Percentiles rank a stretch among this genome's conserved stretches.
Evolutionary conservation across 768 basidiomycete genomes (phyloP).

Genomic region (Porphyrellus cyaneotinctus): DNA sequence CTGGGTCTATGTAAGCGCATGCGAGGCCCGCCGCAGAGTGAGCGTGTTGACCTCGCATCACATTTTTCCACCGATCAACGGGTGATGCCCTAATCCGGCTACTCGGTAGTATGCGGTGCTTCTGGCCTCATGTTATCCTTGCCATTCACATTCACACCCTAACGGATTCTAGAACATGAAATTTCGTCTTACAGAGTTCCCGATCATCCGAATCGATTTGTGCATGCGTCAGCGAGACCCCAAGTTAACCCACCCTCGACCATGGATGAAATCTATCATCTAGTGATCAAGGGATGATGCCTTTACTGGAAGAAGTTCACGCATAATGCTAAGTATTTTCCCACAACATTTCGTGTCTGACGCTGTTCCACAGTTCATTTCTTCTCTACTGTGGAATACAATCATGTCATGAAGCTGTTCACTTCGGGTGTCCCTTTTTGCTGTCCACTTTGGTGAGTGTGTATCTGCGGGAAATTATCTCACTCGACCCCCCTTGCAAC

Average conservation of each 20-base stretch:
- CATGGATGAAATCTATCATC: background rate
- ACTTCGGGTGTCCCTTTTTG: background rate
- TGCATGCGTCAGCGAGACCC: constrained; percentile 19
- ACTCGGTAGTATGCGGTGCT: constrained; percentile 20
- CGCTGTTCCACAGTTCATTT: background rate
- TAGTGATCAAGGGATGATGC: background rate
- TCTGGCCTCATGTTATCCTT: constrained; percentile 28
- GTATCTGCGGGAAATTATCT: background rate
- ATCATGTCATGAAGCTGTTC: background rate
- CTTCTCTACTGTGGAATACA: background rate
- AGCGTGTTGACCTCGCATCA: constrained; percentile 17
- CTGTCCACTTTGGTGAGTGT: constrained; percentile 4
- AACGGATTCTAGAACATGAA: constrained; percentile 23
- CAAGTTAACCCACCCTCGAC: constrained; percentile 3
- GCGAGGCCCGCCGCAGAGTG: constrained; percentile 11
- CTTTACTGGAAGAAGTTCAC: background rate
- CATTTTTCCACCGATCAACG: constrained; percentile 10
- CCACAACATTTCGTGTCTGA: background rate
- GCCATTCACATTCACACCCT: constrained; percentile 22
- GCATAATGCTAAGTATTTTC: constrained; percentile 5
- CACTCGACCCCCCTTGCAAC: constrained; percentile 4
- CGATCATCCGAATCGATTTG: constrained; percentile 21
- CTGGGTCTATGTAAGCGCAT: constrained; percentile 14
- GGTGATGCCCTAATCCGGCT: constrained; percentile 16
- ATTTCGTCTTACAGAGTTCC: constrained; percentile 8